Evolutionary conservation across 2,329 filamentous ascomycete genomes (phyloP), one percentile per base, ranked within the genome.

Genomic region (Fusarium robinianum): DNA sequence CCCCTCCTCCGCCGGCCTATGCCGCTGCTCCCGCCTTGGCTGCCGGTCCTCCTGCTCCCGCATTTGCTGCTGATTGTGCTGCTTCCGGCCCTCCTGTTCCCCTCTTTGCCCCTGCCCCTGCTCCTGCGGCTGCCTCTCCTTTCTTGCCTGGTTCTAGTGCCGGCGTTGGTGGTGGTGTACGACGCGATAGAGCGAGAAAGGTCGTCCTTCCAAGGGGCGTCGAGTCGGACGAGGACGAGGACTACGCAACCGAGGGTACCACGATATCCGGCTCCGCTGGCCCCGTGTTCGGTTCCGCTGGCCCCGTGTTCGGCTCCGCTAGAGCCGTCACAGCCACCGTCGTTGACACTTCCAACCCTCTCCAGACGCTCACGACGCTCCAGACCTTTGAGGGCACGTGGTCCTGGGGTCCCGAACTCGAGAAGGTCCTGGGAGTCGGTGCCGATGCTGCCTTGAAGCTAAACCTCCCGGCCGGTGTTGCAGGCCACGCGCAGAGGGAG

Each of bases 331-430:
- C n/a, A n/a, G n/a, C n/a, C n/a, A n/a, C n/a, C n/a, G n/a, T n/a
- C n/a, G n/a, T 18, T 8, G 36, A 34, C 10, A 26, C 22, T 2
- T 29, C 40, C 9, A 16, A 42, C 5, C 49, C 56, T 4, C 41
- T 66, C 4, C 51, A 62, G 22, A 53, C 51, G 0, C 57, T 87
- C 3, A 78, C 85, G 5, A 55, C 55, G 0, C 64, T 81, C 4
- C 84, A 87, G 61, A 66, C 65, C 1, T 67, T 67, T 27, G 34
- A 40, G 2, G 66, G 66, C 5, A 62, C 49, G 33, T 68, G 66
- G 66, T n/a, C 35, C 0, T 68, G 64, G 64, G 59, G 18, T 5
- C 1, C 14, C 0, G 29, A 49, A n/a, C 54, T 76, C 5, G 51
- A 62, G 18, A 18, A 15, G 2, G 30, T 66, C 3, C 26, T 70